phyloP scores from a whole-genome alignment of 441 rosid genomes.

The Corymbia calophylla region DNA sequence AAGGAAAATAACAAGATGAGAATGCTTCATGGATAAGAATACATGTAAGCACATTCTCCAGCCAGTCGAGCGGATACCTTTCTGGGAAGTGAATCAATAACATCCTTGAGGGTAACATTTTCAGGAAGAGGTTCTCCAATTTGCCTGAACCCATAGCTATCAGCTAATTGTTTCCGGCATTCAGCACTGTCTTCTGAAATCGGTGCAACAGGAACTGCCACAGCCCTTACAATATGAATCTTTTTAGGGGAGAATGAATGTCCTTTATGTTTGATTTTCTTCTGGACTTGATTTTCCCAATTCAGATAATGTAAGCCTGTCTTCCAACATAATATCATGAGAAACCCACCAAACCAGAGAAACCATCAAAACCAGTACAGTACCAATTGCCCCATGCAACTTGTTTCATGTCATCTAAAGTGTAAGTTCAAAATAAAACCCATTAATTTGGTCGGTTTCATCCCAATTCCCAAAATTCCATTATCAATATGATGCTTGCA shows the following conservation, averaged over 20 bases:
- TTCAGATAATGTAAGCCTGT: conserved; percentile 42
- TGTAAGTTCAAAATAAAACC: background rate
- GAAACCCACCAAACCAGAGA: background rate
- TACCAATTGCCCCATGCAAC: background rate
- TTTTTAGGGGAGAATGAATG: conserved; percentile 23
- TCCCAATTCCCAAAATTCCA: background rate
- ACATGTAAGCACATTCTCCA: background rate
- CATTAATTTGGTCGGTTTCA: background rate
- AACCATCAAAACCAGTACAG: background rate
- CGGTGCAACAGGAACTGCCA: conserved; percentile 55
- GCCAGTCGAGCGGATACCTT: conserved; percentile 25
- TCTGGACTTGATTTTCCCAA: conserved; percentile 31
- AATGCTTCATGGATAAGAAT: background rate
- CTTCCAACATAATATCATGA: conserved; percentile 9
- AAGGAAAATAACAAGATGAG: background rate
- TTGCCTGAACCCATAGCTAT: conserved; percentile 70
- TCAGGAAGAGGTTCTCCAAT: conserved; percentile 87
- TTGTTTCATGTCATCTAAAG: background rate
- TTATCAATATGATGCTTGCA: background rate
- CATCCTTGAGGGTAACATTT: conserved; percentile 61
- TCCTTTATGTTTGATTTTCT: conserved; percentile 22
- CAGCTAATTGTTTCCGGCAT: conserved; percentile 59
- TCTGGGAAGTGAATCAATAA: conserved; percentile 74
- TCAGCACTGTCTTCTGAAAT: conserved; percentile 47
- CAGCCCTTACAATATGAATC: conserved; percentile 39